Base-by-base conservation (phyloP, 768 basidiomycete species). In the Mycena maculata region DNA sequence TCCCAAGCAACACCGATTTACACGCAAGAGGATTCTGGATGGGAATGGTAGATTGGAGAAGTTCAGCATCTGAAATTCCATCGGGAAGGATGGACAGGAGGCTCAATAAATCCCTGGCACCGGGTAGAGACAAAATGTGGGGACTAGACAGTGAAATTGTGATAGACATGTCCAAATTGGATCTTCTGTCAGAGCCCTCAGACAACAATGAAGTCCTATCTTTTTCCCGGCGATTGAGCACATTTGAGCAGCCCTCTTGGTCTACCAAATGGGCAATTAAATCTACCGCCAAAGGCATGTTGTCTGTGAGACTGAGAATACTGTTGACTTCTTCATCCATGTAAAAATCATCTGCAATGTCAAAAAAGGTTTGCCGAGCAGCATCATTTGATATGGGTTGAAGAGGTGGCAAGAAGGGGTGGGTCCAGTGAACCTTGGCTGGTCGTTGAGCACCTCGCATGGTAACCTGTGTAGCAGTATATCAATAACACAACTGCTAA, bases 41-140 rank as follows among this genome's bases (percentile, higher is more conserved):
- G 3, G 52, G 61, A 23, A 63, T 15, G 15, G 22, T 38, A 12
- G 12, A n/a, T 13, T 63, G 52, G 11, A 15, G 7, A 18, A 63
- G 39, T 18, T 63, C 50, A 10, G 23, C 22, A 23, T 63, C 61
- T 3, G 52, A 28, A 4, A 63, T 50, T 6, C 61, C 61, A 47
- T 63, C 61, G n/a, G 61, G 61, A 3, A 63, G 41, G 30, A 63
- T 36, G 13, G 50, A 53, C 13, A 63, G 61, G 4, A 63, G 38
- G 30, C 50, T 42, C 12, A 63, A 38, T 3, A 63, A 41, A 6
- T 54, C 39, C 20, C 11, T 13, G 4, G 50, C 50, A 16, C 39
- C 25, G 20, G 61, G 42, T 5, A 16, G 45, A 36, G 6, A 6
- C 8, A 36, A 6, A 18, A 63, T 31, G 8, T 52, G 50, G 0